Conservation (phyloP, 129 eudicot genomes). For the carrot (Daucus carota) region DH1_v3.0 NC_030381.2:41861001-41861500, state of each 20-base stretch:
- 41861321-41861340: background rate
- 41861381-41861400: conserved; percentile 29
- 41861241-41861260: background rate
- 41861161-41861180: background rate
- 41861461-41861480: background rate
- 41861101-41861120: conserved; percentile 1
- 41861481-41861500: background rate
- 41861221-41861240: background rate
- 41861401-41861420: conserved; percentile 23
- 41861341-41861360: conserved; percentile 38
- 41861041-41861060: too few species aligned
- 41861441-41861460: conserved; percentile 27
- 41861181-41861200: background rate
- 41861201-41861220: conserved; percentile 3
- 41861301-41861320: background rate
- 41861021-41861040: too few species aligned
- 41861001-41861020: too few species aligned
- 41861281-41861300: conserved; percentile 2
- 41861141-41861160: background rate
- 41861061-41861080: too few species aligned
- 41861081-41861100: background rate
- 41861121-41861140: background rate
- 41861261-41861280: background rate
- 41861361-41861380: conserved; percentile 31
- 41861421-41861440: conserved; percentile 31